These are phyloP conservation scores for Macaranga tanarius DNA, from an alignment of 441 rosid genomes.

Conservation along the genomic window DNA sequence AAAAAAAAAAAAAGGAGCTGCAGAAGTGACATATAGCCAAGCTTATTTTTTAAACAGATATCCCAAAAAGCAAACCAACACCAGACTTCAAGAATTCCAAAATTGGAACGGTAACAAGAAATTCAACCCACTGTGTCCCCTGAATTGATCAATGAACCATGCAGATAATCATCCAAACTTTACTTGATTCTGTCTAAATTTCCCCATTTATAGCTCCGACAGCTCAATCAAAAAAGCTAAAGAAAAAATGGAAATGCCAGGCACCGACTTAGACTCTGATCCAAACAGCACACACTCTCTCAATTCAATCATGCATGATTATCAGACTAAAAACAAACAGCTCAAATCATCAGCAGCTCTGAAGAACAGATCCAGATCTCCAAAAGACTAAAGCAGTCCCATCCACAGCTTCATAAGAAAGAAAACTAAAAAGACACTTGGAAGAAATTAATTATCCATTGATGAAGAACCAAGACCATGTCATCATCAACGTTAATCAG, in stretches of 20 bases:
- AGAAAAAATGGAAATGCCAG: constrained; percentile 30
- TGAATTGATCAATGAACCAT: constrained; percentile 15
- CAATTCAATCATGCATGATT: constrained; percentile 35
- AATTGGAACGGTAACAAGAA: constrained; percentile 17
- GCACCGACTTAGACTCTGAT: constrained; percentile 31
- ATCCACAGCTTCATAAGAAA: constrained; percentile 1
- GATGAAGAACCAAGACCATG: too few species aligned
- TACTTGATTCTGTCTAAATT: constrained; percentile 18
- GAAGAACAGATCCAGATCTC: constrained; percentile 50
- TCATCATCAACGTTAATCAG: not conserved
- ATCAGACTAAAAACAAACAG: constrained; percentile 8
- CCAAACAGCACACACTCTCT: constrained; percentile 16
- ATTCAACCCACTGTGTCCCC: not conserved
- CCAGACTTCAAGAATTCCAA: constrained; percentile 16
- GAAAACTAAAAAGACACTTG: constrained; percentile 1
- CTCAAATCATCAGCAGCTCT: not conserved
- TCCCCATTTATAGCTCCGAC: too few species aligned
- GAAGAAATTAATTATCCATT: too few species aligned
- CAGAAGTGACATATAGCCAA: constrained; percentile 10
- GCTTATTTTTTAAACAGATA: constrained; percentile 16
- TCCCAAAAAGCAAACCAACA: constrained; percentile 9
- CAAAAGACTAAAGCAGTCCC: constrained; percentile 6
- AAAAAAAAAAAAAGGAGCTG: not conserved
- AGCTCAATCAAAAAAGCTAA: constrained; percentile 15
- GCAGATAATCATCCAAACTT: constrained; percentile 17